Conservation (phyloP, 495 filamentous ascomycete species). For the Neurospora sp. region DNA sequence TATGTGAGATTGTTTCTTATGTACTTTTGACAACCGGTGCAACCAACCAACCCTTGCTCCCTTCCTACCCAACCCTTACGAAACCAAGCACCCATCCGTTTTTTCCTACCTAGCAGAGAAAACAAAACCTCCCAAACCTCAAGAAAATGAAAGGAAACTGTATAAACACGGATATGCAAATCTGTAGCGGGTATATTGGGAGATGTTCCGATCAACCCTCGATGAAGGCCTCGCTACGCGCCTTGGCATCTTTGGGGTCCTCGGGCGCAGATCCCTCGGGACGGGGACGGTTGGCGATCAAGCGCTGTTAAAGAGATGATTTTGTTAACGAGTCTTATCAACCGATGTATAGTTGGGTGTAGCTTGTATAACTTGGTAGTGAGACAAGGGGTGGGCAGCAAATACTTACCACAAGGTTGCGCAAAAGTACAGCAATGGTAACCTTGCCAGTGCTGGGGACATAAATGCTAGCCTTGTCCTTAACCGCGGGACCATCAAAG, state of each 20-base stretch:
- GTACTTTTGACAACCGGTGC: neutral
- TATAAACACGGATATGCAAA: neutral
- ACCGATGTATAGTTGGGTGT: neutral
- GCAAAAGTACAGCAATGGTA: conserved; percentile 80
- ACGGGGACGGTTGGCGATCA: conserved; percentile 30
- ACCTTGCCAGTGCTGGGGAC: conserved; percentile 96
- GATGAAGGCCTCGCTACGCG: conserved; percentile 27
- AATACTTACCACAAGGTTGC: conserved; percentile 71
- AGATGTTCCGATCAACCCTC: conserved; percentile 17
- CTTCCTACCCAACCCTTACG: neutral
- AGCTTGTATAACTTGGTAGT: neutral
- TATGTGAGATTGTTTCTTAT: neutral
- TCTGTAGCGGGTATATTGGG: neutral
- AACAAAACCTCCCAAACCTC: neutral
- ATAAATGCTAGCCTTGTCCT: conserved; percentile 92
- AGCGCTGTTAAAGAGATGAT: conserved; percentile 14
- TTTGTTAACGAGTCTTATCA: neutral
- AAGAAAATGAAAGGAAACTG: neutral
- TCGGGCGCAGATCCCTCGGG: conserved; percentile 18
- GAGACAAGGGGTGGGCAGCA: neutral
- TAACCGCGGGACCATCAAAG: conserved; percentile 70
- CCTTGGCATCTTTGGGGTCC: conserved; percentile 22
- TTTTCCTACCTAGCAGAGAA: neutral
- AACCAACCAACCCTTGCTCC: neutral
- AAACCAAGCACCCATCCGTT: neutral